Percentiles rank a stretch among this genome's conserved stretches.
These are phyloP conservation scores for Pyrus communis DNA, from an alignment of 306 rosid genomes.

Conservation along the genomic window DNA sequence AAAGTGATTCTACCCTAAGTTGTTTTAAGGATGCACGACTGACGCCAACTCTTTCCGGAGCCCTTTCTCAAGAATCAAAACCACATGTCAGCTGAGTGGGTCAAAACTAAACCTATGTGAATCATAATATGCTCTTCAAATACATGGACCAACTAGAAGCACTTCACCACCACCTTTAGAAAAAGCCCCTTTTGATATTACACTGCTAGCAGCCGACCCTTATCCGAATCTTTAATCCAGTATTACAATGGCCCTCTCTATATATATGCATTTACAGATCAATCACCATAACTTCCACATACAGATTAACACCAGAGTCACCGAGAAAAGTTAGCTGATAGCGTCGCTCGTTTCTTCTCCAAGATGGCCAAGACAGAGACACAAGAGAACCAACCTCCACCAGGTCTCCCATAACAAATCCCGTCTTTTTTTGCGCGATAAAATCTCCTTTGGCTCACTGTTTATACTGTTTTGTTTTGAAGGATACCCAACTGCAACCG, in stretches of 20 bases:
- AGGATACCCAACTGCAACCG: conserved; percentile 57
- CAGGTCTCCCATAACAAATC: conserved; percentile 28
- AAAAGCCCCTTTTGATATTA: not conserved
- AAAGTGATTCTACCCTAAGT: too few relatives aligned
- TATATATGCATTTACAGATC: conserved; percentile 4
- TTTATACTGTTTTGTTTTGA: conserved; percentile 15
- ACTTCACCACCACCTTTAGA: not conserved
- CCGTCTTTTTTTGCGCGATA: not conserved
- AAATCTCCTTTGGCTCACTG: not conserved
- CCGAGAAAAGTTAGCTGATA: not conserved
- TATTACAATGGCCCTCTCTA: not conserved
- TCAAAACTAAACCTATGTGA: not conserved
- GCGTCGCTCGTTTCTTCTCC: conserved; percentile 5
- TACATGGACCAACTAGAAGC: not conserved
- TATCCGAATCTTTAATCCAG: not conserved
- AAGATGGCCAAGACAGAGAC: conserved; percentile 45
- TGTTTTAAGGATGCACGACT: too few relatives aligned
- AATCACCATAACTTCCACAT: conserved; percentile 1
- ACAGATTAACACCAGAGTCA: not conserved
- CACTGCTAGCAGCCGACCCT: not conserved
- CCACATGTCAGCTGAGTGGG: not conserved
- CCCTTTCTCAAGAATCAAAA: not conserved
- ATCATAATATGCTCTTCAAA: not conserved
- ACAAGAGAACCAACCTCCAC: conserved; percentile 45
- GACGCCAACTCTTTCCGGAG: not conserved